Base-by-base conservation (phyloP, 495 filamentous ascomycete species). In the Friedmanniomyces simplex region DNA sequence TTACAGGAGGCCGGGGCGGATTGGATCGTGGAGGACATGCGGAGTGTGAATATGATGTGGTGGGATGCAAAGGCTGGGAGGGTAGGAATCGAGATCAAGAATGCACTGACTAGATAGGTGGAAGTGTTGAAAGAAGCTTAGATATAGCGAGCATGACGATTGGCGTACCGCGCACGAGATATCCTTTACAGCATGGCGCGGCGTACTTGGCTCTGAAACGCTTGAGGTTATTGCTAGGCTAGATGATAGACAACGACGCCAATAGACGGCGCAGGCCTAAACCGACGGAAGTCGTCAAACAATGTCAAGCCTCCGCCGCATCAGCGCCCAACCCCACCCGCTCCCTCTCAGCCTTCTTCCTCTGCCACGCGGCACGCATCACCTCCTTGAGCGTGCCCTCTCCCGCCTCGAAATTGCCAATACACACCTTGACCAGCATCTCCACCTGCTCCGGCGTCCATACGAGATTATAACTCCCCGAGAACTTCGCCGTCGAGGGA, bases 21-120 rank as follows among this genome's bases (percentile, higher is more conserved):
- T 72, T 96, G 88, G 85, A 81, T 96, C 26, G 83, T 96, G 24
- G 74, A 78, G 61, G 88, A 98, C 70, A 72, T 98, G 73, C 72
- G 74, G 36, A 87, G 85, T 58, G 76, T 96, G 39, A 68, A 50
- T 32, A 57, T 76, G 30, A 59, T 51, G 32, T 59, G 46, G 2
- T 73, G 65, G 63, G 68, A 74, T 47, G 48, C 28, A 32, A 66
- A 67, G 41, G 62, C 52, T 10, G 61, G 68, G 20, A 58, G 56
- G 49, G 67, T 67, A 30, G 57, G 52, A 49, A 63, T 75, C 41
- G 66, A 75, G 63, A 69, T 75, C 41, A 28, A 26, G 28, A 59
- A 74, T 59, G 68, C 71, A 16, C 53, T 73, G 53, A n/a, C n/a
- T n/a, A n/a, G n/a, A n/a, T n/a, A n/a, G n/a, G n/a, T n/a, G n/a